These are phyloP conservation scores for Pseudogymnoascus sp. DNA, from an alignment of 2,329 filamentous ascomycete genomes.

Conservation along the genomic window DNA sequence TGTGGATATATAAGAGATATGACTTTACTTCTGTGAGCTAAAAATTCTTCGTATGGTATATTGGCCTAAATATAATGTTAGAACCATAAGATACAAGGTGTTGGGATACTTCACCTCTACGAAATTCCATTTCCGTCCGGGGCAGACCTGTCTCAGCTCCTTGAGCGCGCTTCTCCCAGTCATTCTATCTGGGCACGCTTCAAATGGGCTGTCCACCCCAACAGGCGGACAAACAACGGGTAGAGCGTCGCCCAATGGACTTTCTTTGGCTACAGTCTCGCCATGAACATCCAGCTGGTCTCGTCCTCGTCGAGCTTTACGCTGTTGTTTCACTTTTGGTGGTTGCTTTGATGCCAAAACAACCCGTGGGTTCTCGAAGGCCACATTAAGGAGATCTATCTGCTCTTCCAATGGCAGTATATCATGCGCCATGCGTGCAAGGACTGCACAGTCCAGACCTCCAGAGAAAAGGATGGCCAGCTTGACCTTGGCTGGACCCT, in stretches of 20 bases:
- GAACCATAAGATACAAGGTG: slow-evolving; percentile 10
- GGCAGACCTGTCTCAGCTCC: slow-evolving; percentile 65
- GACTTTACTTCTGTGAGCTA: slow-evolving; percentile 59
- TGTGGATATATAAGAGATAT: slow-evolving; percentile 80
- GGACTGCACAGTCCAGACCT: slow-evolving; percentile 82
- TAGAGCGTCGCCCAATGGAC: neutral
- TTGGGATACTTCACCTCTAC: slow-evolving; percentile 46
- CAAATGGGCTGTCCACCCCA: slow-evolving; percentile 44
- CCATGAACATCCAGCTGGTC: neutral
- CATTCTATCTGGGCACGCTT: slow-evolving; percentile 80
- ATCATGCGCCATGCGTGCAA: slow-evolving; percentile 74
- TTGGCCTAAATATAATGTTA: slow-evolving; percentile 49
- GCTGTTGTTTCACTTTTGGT: slow-evolving; percentile 21
- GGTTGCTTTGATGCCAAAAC: slow-evolving; percentile 44
- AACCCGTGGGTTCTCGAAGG: slow-evolving; percentile 85
- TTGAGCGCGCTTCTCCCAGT: slow-evolving; percentile 72
- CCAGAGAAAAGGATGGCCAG: slow-evolving; percentile 87
- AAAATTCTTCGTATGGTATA: slow-evolving; percentile 68
- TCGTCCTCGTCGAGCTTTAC: slow-evolving; percentile 12
- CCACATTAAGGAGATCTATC: slow-evolving; percentile 89
- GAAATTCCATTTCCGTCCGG: slow-evolving; percentile 70
- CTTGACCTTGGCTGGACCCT: slow-evolving; percentile 34
- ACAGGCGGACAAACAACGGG: neutral
- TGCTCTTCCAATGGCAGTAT: slow-evolving; percentile 57
- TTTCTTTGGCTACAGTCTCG: neutral